A percentile compares a stretch with the other conserved stretches of the same genome.
phyloP scores from a whole-genome alignment of 2,329 filamentous ascomycete species.

The Stagonosporopsis tanaceti region DNA sequence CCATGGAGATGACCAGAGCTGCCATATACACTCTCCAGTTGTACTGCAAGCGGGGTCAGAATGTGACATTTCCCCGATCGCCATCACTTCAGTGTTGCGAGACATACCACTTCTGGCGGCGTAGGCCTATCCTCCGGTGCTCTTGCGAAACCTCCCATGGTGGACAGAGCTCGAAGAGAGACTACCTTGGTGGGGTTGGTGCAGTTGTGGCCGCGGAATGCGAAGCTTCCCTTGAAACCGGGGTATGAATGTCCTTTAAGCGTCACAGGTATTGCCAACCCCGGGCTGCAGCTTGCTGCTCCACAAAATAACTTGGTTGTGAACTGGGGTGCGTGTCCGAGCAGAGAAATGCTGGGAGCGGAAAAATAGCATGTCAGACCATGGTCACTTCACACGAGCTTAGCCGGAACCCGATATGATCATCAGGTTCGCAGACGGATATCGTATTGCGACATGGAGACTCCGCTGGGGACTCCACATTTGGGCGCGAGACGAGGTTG shows the following conservation, averaged over 20 bases:
- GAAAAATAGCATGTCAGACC: constrained; percentile 17
- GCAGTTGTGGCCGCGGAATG: constrained; percentile 5
- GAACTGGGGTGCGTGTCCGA: constrained; percentile 27
- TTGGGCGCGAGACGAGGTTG: constrained; percentile 19
- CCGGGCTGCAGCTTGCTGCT: constrained; percentile 25
- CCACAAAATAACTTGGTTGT: constrained; percentile 28
- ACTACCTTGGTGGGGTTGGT: background rate
- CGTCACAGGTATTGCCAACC: constrained; percentile 17
- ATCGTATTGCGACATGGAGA: constrained; percentile 15
- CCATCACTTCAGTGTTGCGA: background rate
- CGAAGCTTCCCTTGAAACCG: constrained; percentile 30
- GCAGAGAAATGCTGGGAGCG: constrained; percentile 18
- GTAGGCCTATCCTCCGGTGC: constrained; percentile 65
- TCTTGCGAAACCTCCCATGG: constrained; percentile 52
- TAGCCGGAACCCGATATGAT: constrained; percentile 17
- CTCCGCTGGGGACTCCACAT: constrained; percentile 31
- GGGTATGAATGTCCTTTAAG: constrained; percentile 34
- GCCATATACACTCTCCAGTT: constrained; percentile 67
- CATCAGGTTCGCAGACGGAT: constrained; percentile 4
- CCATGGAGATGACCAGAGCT: constrained; percentile 63
- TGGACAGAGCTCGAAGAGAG: constrained; percentile 16
- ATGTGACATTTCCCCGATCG: background rate
- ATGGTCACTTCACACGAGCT: constrained; percentile 10
- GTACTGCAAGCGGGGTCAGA: constrained; percentile 47
- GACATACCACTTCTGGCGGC: constrained; percentile 59